Evolutionary conservation across 1,284 basidiomycete species (phyloP), one percentile per base, ranked within the genome.

Genomic region (Mycosarcoma mackinlayi): DNA sequence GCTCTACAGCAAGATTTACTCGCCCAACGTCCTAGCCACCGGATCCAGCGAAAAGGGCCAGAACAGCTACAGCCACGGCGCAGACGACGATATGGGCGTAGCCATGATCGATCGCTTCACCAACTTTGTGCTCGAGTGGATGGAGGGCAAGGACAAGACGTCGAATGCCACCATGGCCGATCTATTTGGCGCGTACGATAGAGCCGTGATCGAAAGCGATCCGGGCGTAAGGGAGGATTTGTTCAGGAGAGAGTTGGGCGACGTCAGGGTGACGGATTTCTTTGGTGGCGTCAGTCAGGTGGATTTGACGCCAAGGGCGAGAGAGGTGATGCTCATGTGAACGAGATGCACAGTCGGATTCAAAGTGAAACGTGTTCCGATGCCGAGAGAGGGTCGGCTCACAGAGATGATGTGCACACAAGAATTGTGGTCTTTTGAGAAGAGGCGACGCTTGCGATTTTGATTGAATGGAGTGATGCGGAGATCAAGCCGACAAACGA

Each of bases 21-120:
- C 92, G 1, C 94, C 95, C 0, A 94, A 97, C 78, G 91, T 98
- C 40, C 88, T 98, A 7, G 94, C 95, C 0, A 94, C 93, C 0
- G 96, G 94, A 0, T 94, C 92, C 0, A 92, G 92, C 7, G 84
- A 87, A 47, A 86, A 95, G n/a, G 91, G 88, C 34, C 91, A 98
- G 83, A 97, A 91, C 81, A 96, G 93, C 1, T 97, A 96, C 80
- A 96, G 94, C 92, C 90, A 98, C 79, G 91, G 93, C 81, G 92
- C 92, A 74, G 95, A 98, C 84, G 85, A 88, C 39, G 94, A 97
- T 69, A 89, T 99, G 34, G 96, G 96, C 3, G 92, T 98, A 0
- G 91, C 94, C 0, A 92, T 98, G 50, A 97, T 98, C 62, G 96
- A 98, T 80, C 88, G 90, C 16, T 99, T 89, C 83, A 98, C 95